Percentiles rank a stretch among this genome's conserved stretches.
Evolutionary conservation across 2,329 filamentous ascomycete species (phyloP).

Genomic region (Aurifilum marmelostoma): DNA sequence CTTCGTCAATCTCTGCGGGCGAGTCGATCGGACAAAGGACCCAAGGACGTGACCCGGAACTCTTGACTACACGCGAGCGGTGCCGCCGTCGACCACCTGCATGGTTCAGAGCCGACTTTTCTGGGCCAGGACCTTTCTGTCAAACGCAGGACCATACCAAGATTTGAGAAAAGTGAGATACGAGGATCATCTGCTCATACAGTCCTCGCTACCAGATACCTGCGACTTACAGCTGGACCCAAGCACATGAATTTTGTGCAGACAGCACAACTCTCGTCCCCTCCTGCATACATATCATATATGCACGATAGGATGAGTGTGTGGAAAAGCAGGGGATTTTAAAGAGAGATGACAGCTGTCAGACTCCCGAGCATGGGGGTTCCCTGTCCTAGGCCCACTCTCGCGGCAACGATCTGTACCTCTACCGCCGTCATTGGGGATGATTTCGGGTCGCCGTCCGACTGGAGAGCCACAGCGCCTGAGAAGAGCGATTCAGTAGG

Average conservation of each 20-base stretch:
- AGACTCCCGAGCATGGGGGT: constrained; percentile 23
- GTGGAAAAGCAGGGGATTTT: constrained; percentile 11
- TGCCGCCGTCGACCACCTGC: not conserved
- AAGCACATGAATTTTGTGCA: constrained; percentile 10
- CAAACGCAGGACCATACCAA: not conserved
- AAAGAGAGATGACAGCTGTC: constrained; percentile 28
- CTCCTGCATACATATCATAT: not conserved
- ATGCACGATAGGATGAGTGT: not conserved
- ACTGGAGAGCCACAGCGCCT: not conserved
- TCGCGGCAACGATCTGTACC: constrained; percentile 1
- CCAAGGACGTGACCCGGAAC: not conserved
- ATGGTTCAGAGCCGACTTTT: not conserved
- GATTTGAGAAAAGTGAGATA: not conserved
- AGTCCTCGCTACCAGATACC: not conserved
- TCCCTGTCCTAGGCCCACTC: constrained; percentile 7
- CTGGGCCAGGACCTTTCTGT: not conserved
- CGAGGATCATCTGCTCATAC: not conserved
- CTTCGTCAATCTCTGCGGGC: constrained; percentile 4
- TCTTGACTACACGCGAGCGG: not conserved
- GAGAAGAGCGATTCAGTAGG: not conserved
- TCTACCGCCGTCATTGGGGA: not conserved
- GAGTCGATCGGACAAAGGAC: not conserved
- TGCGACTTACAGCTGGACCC: not conserved
- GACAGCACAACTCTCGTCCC: constrained; percentile 5
- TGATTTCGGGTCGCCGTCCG: constrained; percentile 2